phyloP scores from a whole-genome alignment of 2,329 filamentous ascomycete species.

The Fusarium sacchari region DNA sequence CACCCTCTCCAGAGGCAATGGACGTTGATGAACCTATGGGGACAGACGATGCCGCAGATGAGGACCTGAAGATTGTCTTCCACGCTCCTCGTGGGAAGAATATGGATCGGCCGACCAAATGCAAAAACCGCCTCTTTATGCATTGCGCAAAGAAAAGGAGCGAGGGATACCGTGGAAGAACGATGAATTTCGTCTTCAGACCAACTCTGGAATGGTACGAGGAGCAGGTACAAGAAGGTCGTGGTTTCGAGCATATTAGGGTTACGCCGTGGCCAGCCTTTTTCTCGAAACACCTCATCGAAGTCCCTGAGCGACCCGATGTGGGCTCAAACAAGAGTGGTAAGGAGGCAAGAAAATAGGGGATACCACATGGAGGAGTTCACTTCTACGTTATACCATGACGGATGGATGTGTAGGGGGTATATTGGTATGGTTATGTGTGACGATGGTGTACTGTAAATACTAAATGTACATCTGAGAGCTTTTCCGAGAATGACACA shows the following conservation, averaged over 20 bases:
- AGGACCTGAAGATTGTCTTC: conserved; percentile 54
- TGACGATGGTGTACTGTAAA: neutral
- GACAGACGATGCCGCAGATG: conserved; percentile 15
- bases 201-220: conserved; percentile 64
- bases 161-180: neutral
- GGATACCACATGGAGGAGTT: neutral
- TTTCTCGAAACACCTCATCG: conserved; percentile 46
- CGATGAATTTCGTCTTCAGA: conserved; percentile 52
- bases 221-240: conserved; percentile 57
- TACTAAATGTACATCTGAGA: conserved; percentile 4
- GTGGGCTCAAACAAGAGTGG: neutral
- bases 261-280: conserved; percentile 57
- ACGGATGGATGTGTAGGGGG: conserved; percentile 9
- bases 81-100: conserved; percentile 54
- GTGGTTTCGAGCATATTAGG: conserved; percentile 60
- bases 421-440: conserved; percentile 20
- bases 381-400: conserved; percentile 7
- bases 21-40: conserved; percentile 21
- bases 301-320: conserved; percentile 33
- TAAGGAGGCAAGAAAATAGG: neutral
- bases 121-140: conserved; percentile 58
- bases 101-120: conserved; percentile 43
- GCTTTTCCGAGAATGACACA: neutral
- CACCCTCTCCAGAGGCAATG: conserved; percentile 25
- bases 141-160: conserved; percentile 38